Percentiles rank a stretch among this genome's conserved stretches.
Evolutionary conservation across 169 alveolate genomes (phyloP).

Genomic region (Plasmodium yoelii): DNA sequence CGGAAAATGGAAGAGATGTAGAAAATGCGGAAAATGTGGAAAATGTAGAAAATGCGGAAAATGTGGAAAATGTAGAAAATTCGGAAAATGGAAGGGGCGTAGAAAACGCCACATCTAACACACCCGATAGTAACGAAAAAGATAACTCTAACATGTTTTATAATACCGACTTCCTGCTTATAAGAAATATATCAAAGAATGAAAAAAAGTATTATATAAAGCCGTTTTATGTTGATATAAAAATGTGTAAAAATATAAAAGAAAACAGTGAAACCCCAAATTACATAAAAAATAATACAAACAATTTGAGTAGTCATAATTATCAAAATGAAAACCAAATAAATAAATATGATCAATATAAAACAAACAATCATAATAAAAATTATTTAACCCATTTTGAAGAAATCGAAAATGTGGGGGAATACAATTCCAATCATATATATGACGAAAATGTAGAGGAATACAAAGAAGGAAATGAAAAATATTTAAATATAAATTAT

Average conservation of each 20-base stretch:
- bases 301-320: not conserved
- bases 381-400: not conserved
- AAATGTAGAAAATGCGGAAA: too few species aligned
- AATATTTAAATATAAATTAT: not conserved
- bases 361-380: not conserved
- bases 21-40: too few species aligned
- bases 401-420: not conserved
- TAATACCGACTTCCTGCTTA: constrained; percentile 53
- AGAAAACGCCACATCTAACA: too few species aligned
- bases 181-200: constrained; percentile 19
- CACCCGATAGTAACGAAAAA: not conserved
- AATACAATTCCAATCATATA: not conserved
- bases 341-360: not conserved
- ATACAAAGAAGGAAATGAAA: not conserved
- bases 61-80: too few species aligned
- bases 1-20: too few species aligned
- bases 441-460: not conserved
- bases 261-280: not conserved
- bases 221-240: constrained; percentile 45
- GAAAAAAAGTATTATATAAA: constrained; percentile 10
- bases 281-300: not conserved
- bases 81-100: too few species aligned
- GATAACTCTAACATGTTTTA: constrained; percentile 4
- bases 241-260: not conserved
- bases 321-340: not conserved